Evolutionary conservation across 2,329 filamentous ascomycete species (phyloP), one percentile per base, ranked within the genome.

Genomic region (Moelleriella libera): DNA sequence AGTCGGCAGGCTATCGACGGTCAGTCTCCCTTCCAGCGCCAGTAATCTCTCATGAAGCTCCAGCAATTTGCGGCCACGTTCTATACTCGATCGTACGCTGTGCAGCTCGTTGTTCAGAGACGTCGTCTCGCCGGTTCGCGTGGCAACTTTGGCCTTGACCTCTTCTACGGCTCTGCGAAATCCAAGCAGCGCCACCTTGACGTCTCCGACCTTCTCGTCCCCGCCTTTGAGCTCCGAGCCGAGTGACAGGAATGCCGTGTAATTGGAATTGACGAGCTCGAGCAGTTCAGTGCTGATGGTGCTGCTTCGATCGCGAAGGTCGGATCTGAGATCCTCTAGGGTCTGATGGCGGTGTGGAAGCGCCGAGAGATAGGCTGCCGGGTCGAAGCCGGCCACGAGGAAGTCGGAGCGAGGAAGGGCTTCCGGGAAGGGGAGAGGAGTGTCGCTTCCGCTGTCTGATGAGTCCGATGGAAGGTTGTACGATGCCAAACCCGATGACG

Each of bases 181-280:
- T 0, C 88, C 88, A 50, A 97, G 63, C 48, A 98, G 66, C 0
- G 88, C 88, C 0, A 98, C 85, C 42, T 87, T 77, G 32, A 97
- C 83, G 59, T 94, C 88, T 60, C 94, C 89, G 1, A 96, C 83
- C 61, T 83, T 85, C 57, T 96, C 90, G 58, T 94, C 89, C 6
- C 94, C 94, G 3, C 89, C 89, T 47, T 80, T 78, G 42, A 98
- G 68, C 56, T 88, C 85, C 44, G 76, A 80, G 0, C 92, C 94
- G 0, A 98, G 68, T 0, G 82, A 82, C 5, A 98, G 66, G 57
- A 98, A 98, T 49, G 90, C 85, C 44, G 88, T 83, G 62, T 98
- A 97, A 65, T 98, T 94, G 46, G 83, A 78, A 60, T 98, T 98
- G 54, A 98, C 92, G 6, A 98, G 78, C 66, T 96, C 90, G 14